Percentiles rank a stretch among this genome's conserved stretches.
Evolutionary conservation across 2,329 filamentous ascomycete species (phyloP).

Genomic region (Bipolaris cookei): DNA sequence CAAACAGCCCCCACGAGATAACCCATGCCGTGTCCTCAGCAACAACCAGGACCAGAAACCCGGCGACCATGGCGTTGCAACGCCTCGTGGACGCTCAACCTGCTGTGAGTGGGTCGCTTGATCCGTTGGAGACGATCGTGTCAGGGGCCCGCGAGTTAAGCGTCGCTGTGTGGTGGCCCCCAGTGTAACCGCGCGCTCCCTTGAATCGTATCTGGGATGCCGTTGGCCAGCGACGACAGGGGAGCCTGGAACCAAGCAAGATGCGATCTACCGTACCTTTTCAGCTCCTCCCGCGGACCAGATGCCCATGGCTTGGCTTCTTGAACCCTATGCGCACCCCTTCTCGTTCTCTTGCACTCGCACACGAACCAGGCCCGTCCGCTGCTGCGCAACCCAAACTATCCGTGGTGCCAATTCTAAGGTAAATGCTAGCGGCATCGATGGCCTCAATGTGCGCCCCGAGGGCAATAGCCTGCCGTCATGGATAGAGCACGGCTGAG

Average conservation of each 20-base stretch:
- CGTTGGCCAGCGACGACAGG: slow-evolving; percentile 25
- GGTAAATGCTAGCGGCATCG: slow-evolving; percentile 10
- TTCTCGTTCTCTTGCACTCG: slow-evolving; percentile 1
- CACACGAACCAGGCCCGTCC: slow-evolving; percentile 11
- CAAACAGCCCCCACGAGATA: not conserved
- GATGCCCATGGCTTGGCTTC: slow-evolving; percentile 5
- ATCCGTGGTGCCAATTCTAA: not conserved
- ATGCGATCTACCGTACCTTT: slow-evolving; percentile 2
- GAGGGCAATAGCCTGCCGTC: slow-evolving; percentile 10
- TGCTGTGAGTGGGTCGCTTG: slow-evolving; percentile 22
- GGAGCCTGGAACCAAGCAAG: slow-evolving; percentile 4
- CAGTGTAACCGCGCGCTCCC: slow-evolving; percentile 31
- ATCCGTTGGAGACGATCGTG: slow-evolving; percentile 12
- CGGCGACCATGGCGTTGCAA: slow-evolving; percentile 11
- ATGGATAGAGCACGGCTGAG: slow-evolving; percentile 15
- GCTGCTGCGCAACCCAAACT: slow-evolving; percentile 4
- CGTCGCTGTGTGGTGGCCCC: slow-evolving; percentile 13
- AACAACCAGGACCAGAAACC: slow-evolving; percentile 2
- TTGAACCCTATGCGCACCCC: slow-evolving; percentile 1
- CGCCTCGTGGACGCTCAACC: slow-evolving; percentile 17
- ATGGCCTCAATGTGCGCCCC: slow-evolving; percentile 16
- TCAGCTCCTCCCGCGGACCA: slow-evolving; percentile 24
- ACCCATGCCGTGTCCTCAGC: not conserved
- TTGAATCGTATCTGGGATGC: slow-evolving; percentile 19
- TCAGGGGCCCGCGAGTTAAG: slow-evolving; percentile 18